Base-by-base conservation (phyloP, 2,329 filamentous ascomycete species). In the Cercospora sp. region DNA sequence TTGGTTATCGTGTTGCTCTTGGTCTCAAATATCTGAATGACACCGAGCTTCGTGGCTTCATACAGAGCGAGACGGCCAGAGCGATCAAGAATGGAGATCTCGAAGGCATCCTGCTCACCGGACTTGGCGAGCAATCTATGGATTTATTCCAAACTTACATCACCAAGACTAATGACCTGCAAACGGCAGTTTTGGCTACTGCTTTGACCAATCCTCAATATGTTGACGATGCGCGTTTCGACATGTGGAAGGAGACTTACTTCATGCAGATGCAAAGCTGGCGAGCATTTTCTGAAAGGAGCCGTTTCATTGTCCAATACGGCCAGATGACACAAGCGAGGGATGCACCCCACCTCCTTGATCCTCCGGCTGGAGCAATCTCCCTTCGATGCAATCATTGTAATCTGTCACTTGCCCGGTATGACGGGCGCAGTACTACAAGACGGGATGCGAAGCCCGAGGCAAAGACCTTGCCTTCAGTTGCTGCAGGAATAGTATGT, bases 321-420 rank as follows among this genome's bases (percentile, higher is more conserved):
- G 92, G 90, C 26, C 87, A 88, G 70, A 86, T 86, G 72, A 90
- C 89, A 9, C 80, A 82, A 72, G 87, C 89, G 66, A 86, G 87
- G 63, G 85, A 88, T 63, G 90, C 90, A 48, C 79, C 81, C 7
- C 87, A 87, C n/a, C 85, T 87, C 7, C 85, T 91, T 71, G 87
- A 87, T 66, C 86, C 89, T 1, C 85, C 89, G 0, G 87, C 87
- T 2, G 83, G 89, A 33, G 91, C 92, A 79, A 87, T 94, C 63
- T 88, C 90, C 4, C 85, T 95, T 60, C 87, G 91, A 58, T 95
- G 92, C 79, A 85, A 90, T 59, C 91, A 92, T 80, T 95, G 92
- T 80, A 85, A 87, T 20, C 82, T 82, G 23, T 83, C 85, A 3
- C 82, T 90, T 26, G 84, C 85, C 12, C 82, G 82, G 63, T 76